These are phyloP conservation scores for Nicotiana otophora DNA, from an alignment of 257 asterid species.

Conservation along the genomic window DNA sequence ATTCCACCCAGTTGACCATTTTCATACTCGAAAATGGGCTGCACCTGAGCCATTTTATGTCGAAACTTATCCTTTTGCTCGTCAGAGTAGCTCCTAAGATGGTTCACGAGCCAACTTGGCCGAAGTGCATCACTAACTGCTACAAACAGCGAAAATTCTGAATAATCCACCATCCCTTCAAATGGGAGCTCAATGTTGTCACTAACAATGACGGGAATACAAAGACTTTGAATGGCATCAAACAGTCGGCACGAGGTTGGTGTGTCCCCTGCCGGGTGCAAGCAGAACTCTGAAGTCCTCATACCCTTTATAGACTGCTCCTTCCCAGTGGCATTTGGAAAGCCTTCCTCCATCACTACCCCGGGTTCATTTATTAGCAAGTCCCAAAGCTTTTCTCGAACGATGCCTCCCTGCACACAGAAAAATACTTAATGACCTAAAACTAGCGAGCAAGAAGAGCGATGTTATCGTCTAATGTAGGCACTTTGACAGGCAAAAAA, in stretches of 20 bases:
- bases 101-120: constrained; percentile 70
- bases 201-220: constrained; percentile 84
- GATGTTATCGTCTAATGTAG: not conserved
- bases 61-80: constrained; percentile 57
- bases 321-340: constrained; percentile 88
- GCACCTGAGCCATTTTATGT: constrained; percentile 49
- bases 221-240: constrained; percentile 91
- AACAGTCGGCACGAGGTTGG: constrained; percentile 93
- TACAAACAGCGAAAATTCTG: constrained; percentile 65
- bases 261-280: constrained; percentile 96
- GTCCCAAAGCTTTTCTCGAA: constrained; percentile 90
- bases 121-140: constrained; percentile 71
- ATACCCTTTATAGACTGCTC: constrained; percentile 88
- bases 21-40: constrained; percentile 60
- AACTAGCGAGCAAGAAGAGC: not conserved
- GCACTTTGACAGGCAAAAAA: not conserved
- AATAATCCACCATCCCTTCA: constrained; percentile 82
- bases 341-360: constrained; percentile 85
- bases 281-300: constrained; percentile 87
- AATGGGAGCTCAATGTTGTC: constrained; percentile 91
- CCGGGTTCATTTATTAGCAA: constrained; percentile 53
- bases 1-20: constrained; percentile 61
- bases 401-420: constrained; percentile 62
- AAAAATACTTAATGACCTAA: not conserved
- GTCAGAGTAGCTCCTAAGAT: constrained; percentile 52